These are phyloP conservation scores for Nepenthes gracilis DNA, from an alignment of 148 eudicot genomes.

Conservation along the genomic window DNA sequence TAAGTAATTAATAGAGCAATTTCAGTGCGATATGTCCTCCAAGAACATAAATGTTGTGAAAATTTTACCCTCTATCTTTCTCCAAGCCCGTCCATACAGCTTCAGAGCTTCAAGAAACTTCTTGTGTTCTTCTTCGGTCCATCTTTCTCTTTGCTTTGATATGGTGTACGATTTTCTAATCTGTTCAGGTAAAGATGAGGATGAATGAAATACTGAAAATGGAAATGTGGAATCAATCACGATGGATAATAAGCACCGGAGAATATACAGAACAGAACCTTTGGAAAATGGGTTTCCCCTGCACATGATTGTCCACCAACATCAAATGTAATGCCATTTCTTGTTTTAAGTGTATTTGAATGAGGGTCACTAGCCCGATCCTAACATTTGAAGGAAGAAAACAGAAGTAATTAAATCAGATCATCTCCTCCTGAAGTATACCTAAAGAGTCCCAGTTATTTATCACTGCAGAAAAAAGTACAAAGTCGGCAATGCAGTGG, in stretches of 20 bases:
- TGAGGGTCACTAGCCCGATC: slow-evolving; percentile 24
- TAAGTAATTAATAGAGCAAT: slow-evolving; percentile 2
- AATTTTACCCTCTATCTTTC: slow-evolving; percentile 65
- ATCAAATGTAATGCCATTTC: slow-evolving; percentile 10
- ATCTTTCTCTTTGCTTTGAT: slow-evolving; percentile 85
- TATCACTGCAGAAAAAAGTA: not conserved
- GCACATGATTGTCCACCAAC: slow-evolving; percentile 10
- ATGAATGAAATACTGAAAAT: slow-evolving; percentile 8
- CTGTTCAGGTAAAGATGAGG: slow-evolving; percentile 18
- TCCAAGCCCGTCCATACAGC: slow-evolving; percentile 81
- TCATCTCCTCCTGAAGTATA: not conserved
- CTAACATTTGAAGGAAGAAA: slow-evolving; percentile 19
- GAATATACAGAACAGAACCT: slow-evolving; percentile 30
- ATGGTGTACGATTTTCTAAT: slow-evolving; percentile 83
- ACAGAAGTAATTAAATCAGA: not conserved
- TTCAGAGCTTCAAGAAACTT: slow-evolving; percentile 84
- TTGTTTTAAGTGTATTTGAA: slow-evolving; percentile 11
- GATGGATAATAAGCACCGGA: not conserved
- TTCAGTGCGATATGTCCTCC: not conserved
- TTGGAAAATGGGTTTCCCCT: slow-evolving; percentile 45
- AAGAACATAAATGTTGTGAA: not conserved
- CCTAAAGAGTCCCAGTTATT: not conserved
- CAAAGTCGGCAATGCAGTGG: too few relatives aligned
- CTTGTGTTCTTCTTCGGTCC: slow-evolving; percentile 93
- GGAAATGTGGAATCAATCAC: slow-evolving; percentile 5